These are phyloP conservation scores for Aspergillus affinis DNA, from an alignment of 495 filamentous ascomycete genomes.

Conservation along the genomic window DNA sequence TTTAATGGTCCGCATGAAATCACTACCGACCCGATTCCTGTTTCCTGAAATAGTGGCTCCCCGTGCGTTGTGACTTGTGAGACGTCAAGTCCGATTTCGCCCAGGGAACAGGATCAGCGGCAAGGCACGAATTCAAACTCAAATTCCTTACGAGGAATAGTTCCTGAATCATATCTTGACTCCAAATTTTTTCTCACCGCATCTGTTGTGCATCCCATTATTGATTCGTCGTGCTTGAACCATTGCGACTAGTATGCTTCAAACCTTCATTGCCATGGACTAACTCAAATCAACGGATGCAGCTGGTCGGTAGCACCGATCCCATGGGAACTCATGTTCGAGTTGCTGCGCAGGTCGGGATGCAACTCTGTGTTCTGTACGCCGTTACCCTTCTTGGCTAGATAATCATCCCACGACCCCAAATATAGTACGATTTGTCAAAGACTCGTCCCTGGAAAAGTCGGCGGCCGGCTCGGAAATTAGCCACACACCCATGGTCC, in stretches of 20 bases:
- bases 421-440: background rate
- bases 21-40: background rate
- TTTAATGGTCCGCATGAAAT: background rate
- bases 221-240: slow-evolving; percentile 8
- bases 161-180: background rate
- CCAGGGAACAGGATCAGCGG: slow-evolving; percentile 4
- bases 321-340: slow-evolving; percentile 1
- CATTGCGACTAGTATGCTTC: slow-evolving; percentile 10
- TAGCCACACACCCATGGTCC: background rate
- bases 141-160: background rate
- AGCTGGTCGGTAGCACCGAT: background rate
- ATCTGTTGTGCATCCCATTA: slow-evolving; percentile 13
- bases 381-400: background rate
- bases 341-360: background rate
- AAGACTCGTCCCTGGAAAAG: background rate
- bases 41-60: background rate
- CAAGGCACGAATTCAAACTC: slow-evolving; percentile 17
- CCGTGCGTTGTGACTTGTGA: slow-evolving; percentile 13
- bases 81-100: slow-evolving; percentile 15
- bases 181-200: slow-evolving; percentile 17
- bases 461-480: background rate
- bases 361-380: background rate
- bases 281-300: background rate
- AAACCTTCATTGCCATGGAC: slow-evolving; percentile 4
- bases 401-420: background rate